Base-by-base conservation (phyloP, 345 rosid species). In the Microcos paniculata region DNA sequence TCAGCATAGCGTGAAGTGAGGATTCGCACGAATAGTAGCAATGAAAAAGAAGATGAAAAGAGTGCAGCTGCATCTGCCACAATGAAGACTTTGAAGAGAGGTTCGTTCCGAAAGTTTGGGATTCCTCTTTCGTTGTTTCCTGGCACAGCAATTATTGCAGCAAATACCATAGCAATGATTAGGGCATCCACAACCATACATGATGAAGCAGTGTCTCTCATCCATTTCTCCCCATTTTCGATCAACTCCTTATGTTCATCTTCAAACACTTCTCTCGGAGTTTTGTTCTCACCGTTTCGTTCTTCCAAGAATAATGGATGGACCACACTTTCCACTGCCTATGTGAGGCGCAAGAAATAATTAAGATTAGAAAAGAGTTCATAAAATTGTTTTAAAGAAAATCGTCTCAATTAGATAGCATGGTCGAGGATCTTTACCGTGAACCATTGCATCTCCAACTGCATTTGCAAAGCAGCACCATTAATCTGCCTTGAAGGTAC, bases 21-120 rank as follows among this genome's bases (percentile, higher is more conserved):
- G 57, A 82, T 79, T 30, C 80, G 80, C 18, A 82, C 77, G 74
- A 82, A 82, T 23, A 79, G 76, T 21, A 82, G 66, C 8, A 82
- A 70, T 0, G 85, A 79, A 28, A 80, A 67, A 35, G 78, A 72
- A 3, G 85, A 55, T 6, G 85, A 70, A 55, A 82, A 82, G 73
- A 82, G 79, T 0, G 82, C 69, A 46, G 80, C 63, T 66, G 80
- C 58, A 42, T 81, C 78, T 1, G 88, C 78, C 61, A 83, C 52
- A 2, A 78, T 56, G 53, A 83, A 87, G 1, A 40, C n/a, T 26
- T 14, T 45, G 75, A 87, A 83, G 1, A 2, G 8, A 10, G 0
- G 6, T 26, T 64, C 7, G 0, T 55, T 12, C 11, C 21, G 4
- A 19, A 79, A 75, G 51, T 74, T 64, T 0, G 89, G 86, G 23